These are phyloP conservation scores for Entomortierella lignicola DNA, from an alignment of 192 early-diverging fungal genomes.

Conservation along the genomic window DNA sequence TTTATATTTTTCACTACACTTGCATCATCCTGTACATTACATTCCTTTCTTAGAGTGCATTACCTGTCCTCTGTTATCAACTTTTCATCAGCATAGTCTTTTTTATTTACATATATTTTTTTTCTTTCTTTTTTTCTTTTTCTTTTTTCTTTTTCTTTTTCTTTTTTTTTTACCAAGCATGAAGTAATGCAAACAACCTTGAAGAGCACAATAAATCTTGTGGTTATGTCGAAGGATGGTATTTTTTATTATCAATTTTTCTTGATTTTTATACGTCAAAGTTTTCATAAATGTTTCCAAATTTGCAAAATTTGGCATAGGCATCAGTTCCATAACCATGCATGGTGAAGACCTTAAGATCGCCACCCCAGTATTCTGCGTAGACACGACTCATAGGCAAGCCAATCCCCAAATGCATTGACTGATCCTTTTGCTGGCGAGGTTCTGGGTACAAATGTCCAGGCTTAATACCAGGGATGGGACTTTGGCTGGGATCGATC, in stretches of 20 bases:
- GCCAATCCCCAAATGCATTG: constrained; percentile 85
- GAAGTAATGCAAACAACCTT: neutral
- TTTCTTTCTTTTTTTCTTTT: neutral
- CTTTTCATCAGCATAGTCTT: too few relatives aligned
- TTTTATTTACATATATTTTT: too few relatives aligned
- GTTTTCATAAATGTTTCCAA: constrained; percentile 76
- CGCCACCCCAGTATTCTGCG: constrained; percentile 96
- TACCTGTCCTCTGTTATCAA: neutral
- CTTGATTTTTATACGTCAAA: constrained; percentile 26
- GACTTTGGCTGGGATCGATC: constrained; percentile 20
- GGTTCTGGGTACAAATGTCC: constrained; percentile 19
- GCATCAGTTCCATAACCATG: constrained; percentile 93
- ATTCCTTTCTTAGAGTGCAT: neutral
- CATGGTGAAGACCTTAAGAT: constrained; percentile 81
- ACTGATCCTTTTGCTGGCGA: constrained; percentile 22
- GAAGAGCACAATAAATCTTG: neutral
- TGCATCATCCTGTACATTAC: constrained; percentile 2
- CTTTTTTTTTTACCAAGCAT: too few relatives aligned
- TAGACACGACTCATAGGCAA: constrained; percentile 92
- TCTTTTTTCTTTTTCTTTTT: neutral
- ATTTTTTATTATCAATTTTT: neutral
- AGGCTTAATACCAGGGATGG: neutral
- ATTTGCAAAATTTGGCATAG: constrained; percentile 82
- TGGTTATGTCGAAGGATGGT: neutral
- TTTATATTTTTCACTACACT: constrained; percentile 4